Base-by-base conservation (phyloP, 257 asterid genomes). In the Coffea canephora region DNA sequence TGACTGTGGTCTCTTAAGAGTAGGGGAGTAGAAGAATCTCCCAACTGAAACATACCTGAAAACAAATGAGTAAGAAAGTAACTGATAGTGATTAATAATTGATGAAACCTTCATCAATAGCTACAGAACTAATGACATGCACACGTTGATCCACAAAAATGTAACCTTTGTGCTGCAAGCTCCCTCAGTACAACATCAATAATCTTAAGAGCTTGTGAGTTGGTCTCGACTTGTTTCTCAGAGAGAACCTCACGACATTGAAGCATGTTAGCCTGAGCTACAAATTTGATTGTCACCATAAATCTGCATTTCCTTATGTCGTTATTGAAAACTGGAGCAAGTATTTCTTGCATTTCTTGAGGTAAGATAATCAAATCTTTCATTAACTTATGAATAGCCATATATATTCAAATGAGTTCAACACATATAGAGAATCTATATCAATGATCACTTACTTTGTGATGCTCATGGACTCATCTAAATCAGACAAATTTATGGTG, bases 101-200 rank as follows among this genome's bases (percentile, higher is more conserved):
- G 15, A 50, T 54, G 31, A 64, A 52, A 18, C 34, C 9, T 50
- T 52, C 55, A 50, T 8, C 23, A 49, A 36, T 23, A 43, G 71
- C 64, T 23, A 11, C 8, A 34, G 52, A 62, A 13, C 23, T 11
- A 36, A 34, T 43, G 41, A 43, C 41, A n/a, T 41, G 71, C 23
- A 78, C 45, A 70, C 14, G 36, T 14, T 16, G 3, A 21, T 34
- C 23, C 11, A 43, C 2, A 80, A n/a, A 41, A 55, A 74, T 36
- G 67, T n/a, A 31, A 85, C 89, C 89, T 83, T 82, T 81, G 82
- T 27, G 80, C 71, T 66, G 89, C 89, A 69, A 90, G 86, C 75
- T 88, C 92, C 67, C 90, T 83, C 65, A 89, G 77, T 81, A 89
- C 91, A 73, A 87, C 85, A 71, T 89, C 91, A 54, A 89, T 54